Evolutionary conservation across 1,284 basidiomycete species (phyloP).

Genomic region (Hemileia vastatrix): DNA sequence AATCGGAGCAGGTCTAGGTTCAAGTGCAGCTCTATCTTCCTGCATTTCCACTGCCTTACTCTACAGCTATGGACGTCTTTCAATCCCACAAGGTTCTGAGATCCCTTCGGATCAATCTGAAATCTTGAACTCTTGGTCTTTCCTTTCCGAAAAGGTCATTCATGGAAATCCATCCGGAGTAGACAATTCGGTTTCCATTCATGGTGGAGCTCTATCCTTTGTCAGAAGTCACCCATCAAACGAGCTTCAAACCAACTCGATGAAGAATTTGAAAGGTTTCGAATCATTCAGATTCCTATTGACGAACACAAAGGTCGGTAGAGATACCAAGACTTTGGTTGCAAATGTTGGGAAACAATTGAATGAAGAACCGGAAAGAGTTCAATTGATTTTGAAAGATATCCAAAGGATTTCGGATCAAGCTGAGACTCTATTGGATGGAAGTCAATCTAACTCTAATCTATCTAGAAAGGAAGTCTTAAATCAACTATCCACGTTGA

Average conservation of each 20-base stretch:
- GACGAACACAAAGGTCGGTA: slow-evolving; percentile 80
- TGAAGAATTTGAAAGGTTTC: slow-evolving; percentile 34
- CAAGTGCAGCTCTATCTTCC: slow-evolving; percentile 85
- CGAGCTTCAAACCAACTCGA: slow-evolving; percentile 48
- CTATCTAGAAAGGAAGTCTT: slow-evolving; percentile 57
- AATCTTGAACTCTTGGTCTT: slow-evolving; percentile 83
- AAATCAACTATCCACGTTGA: slow-evolving; percentile 56
- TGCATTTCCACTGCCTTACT: slow-evolving; percentile 74
- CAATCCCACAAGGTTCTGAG: slow-evolving; percentile 50
- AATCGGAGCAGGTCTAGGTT: slow-evolving; percentile 92
- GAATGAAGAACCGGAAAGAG: slow-evolving; percentile 63
- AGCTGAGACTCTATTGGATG: no score
- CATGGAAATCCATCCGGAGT: slow-evolving; percentile 98
- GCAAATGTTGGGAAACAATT: slow-evolving; percentile 72
- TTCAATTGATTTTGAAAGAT: slow-evolving; percentile 60
- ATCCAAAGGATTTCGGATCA: slow-evolving; percentile 76
- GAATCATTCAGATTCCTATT: slow-evolving; percentile 59
- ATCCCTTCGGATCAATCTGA: slow-evolving; percentile 54
- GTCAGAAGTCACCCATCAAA: slow-evolving; percentile 64
- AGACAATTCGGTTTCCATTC: slow-evolving; percentile 87
- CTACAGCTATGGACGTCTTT: slow-evolving; percentile 25
- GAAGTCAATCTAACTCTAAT: not conserved
- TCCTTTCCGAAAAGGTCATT: slow-evolving; percentile 86
- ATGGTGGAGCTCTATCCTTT: slow-evolving; percentile 85
- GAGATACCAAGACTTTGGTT: slow-evolving; percentile 89